Evolutionary conservation across 2,329 filamentous ascomycete species (phyloP), one percentile per base, ranked within the genome.

Genomic region (Pseudogymnoascus sp.): DNA sequence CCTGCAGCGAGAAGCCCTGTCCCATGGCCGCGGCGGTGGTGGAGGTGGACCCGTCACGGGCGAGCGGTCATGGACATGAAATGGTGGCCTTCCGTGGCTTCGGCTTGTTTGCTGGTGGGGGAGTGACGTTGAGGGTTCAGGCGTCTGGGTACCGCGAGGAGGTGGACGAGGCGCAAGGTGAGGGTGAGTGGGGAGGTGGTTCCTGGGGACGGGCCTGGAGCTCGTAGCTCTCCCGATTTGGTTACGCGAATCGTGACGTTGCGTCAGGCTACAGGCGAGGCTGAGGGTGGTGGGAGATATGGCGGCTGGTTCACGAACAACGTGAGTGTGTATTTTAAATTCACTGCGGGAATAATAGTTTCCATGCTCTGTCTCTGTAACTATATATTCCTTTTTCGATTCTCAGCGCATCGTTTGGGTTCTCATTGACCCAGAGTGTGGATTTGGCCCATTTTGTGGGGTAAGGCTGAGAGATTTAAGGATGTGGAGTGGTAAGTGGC

Each of bases 1-100:
- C 92, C 61, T 92, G 90, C 69, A 96, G 85, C 65, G 93, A 97
- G 78, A 97, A 97, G 67, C 91, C 92, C 82, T 99, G 94, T 67
- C 94, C 94, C 94, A 99, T 99, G 67, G 68, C 76, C 63, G 65
- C 59, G 21, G 48, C 48, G 48, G 48, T 27, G 48, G 48, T 55
- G n/a, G n/a, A n/a, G 59, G 65, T 63, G 59, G 31, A 42, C 55
- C 48, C 61, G 65, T 72, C 69, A 72, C 70, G 64, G 65, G 65
- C 59, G 61, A 61, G 40, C 65, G 67, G 59, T 68, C 69, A 72
- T 72, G 29, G 62, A 66, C 48, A 55, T 55, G 48, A 55, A 33
- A 31, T 18, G 9, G 29, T 33, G n/a, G 29, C 48, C 48, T 31
- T 55, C 27, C 7, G 45, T 52, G 13, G 45, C 27, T n/a, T n/a